Evolutionary conservation across 306 rosid genomes (phyloP).

Genomic region (Cucumis cinereus): DNA sequence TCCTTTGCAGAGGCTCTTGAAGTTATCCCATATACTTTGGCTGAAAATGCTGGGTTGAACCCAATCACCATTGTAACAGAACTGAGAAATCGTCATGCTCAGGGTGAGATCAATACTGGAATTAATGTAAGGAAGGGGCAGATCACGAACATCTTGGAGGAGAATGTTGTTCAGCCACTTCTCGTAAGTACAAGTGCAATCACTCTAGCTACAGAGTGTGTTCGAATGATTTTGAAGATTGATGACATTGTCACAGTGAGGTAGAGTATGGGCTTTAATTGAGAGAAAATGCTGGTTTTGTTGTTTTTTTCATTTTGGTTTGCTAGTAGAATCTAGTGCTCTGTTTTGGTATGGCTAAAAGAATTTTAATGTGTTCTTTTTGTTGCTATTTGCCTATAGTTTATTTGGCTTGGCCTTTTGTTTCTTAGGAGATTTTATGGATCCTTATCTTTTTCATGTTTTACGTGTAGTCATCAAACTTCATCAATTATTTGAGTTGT

Average conservation of each 20-base stretch:
- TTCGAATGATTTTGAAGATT: slow-evolving; percentile 97
- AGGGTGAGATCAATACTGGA: slow-evolving; percentile 91
- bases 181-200: slow-evolving; percentile 95
- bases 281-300: slow-evolving; percentile 1
- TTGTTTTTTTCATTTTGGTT: neutral
- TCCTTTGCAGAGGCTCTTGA: slow-evolving; percentile 96
- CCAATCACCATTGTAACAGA: slow-evolving; percentile 87
- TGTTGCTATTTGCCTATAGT: slow-evolving; percentile 9
- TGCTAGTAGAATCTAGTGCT: slow-evolving; percentile 5
- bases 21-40: slow-evolving; percentile 87
- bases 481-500: neutral
- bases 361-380: slow-evolving; percentile 8
- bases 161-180: slow-evolving; percentile 99
- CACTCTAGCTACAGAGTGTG: slow-evolving; percentile 88
- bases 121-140: slow-evolving; percentile 99
- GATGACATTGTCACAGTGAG: slow-evolving; percentile 97
- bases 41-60: slow-evolving; percentile 95
- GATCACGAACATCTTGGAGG: slow-evolving; percentile 94
- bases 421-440: neutral
- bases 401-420: neutral
- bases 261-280: slow-evolving; percentile 18
- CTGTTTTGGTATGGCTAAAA: slow-evolving; percentile 4
- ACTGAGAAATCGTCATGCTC: slow-evolving; percentile 92
- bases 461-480: neutral
- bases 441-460: neutral